These are phyloP conservation scores for Exserohilum turcica DNA, from an alignment of 2,329 filamentous ascomycete species.

Conservation along the genomic window DNA sequence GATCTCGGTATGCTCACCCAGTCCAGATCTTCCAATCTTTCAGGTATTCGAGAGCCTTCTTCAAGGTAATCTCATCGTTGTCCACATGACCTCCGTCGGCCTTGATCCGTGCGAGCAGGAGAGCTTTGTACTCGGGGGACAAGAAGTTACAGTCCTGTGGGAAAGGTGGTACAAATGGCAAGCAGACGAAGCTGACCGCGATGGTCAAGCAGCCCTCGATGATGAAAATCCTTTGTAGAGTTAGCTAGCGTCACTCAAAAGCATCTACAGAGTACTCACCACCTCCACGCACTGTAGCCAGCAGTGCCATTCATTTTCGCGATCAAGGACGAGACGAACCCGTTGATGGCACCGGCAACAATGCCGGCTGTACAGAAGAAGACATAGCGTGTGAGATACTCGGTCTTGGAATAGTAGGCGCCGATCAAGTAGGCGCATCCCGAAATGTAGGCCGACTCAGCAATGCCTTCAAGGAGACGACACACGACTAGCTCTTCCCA, in stretches of 20 bases:
- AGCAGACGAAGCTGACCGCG: constrained; percentile 53
- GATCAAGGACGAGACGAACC: constrained; percentile 56
- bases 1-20: constrained; percentile 55
- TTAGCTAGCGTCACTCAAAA: background rate
- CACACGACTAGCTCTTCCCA: constrained; percentile 37
- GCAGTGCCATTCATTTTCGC: constrained; percentile 35
- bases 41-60: constrained; percentile 50
- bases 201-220: constrained; percentile 63
- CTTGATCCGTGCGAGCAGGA: constrained; percentile 58
- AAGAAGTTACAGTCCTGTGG: constrained; percentile 58
- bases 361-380: constrained; percentile 60
- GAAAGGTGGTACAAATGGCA: constrained; percentile 57
- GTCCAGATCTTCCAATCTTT: constrained; percentile 62
- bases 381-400: constrained; percentile 59
- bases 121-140: constrained; percentile 55
- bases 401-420: constrained; percentile 56
- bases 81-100: constrained; percentile 54
- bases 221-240: constrained; percentile 58
- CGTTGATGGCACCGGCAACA: constrained; percentile 62
- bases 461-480: constrained; percentile 39
- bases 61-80: constrained; percentile 55
- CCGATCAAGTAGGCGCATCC: constrained; percentile 40
- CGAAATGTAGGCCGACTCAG: constrained; percentile 37
- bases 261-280: constrained; percentile 22
- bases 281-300: constrained; percentile 35